A percentile compares a stretch with the other conserved stretches of the same genome.
Conservation (phyloP, 768 basidiomycete genomes). For the Leccinum boreale region DNA sequence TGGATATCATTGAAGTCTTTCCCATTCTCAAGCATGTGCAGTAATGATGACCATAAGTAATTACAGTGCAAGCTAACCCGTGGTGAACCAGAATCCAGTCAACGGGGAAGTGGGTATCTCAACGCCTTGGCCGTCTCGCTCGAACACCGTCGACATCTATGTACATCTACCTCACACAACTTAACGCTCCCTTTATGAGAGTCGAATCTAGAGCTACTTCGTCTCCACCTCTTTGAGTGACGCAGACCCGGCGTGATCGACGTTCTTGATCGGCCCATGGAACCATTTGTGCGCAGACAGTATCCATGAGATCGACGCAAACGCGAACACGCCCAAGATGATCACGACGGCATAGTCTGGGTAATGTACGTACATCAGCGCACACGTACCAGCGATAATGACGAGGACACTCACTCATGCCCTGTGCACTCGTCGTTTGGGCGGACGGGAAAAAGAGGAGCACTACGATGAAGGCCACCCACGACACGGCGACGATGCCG, state of each 20-base stretch:
- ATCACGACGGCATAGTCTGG: constrained; percentile 69
- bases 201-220: constrained; percentile 9
- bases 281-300: constrained; percentile 71
- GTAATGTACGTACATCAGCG: background rate
- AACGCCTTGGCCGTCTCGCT: too few species aligned
- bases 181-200: background rate
- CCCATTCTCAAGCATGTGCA: constrained; percentile 1
- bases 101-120: background rate
- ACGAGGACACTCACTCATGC: constrained; percentile 52
- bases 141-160: background rate
- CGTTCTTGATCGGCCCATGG: constrained; percentile 56
- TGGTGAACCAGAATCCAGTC: background rate
- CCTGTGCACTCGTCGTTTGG: constrained; percentile 37
- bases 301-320: constrained; percentile 62
- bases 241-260: constrained; percentile 25
- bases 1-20: background rate
- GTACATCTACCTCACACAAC: background rate
- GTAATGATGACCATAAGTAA: background rate
- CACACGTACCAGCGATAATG: background rate
- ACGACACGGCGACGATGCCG: constrained; percentile 58
- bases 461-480: constrained; percentile 61
- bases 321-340: constrained; percentile 60
- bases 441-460: constrained; percentile 56
- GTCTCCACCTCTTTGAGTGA: constrained; percentile 8
- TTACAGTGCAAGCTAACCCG: background rate